Conservation (phyloP, 2,329 filamentous ascomycete genomes). For the Colletotrichum lini region DNA sequence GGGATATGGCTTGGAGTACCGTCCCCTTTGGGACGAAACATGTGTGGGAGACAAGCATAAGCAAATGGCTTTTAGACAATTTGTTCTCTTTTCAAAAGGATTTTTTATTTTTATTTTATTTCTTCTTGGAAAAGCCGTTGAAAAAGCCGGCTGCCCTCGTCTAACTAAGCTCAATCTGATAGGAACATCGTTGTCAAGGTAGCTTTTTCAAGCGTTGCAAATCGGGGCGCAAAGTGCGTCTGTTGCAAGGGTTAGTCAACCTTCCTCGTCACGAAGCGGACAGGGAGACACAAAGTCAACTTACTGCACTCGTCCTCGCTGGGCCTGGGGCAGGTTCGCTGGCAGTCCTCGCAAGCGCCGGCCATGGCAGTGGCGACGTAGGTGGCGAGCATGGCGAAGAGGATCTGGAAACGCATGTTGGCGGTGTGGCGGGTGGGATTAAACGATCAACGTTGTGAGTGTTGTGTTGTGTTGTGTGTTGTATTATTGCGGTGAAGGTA, state of each 20-base stretch:
- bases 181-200: neutral
- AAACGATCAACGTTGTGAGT: slow-evolving; percentile 7
- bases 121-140: too few relatives aligned
- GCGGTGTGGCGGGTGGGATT: neutral
- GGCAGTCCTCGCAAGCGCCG: slow-evolving; percentile 26
- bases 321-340: slow-evolving; percentile 18
- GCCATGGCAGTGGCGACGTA: slow-evolving; percentile 23
- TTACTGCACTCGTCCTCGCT: slow-evolving; percentile 30
- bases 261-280: accelerated
- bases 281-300: neutral
- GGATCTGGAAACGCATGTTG: slow-evolving; percentile 28
- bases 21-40: too few relatives aligned
- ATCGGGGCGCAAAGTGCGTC: slow-evolving; percentile 20
- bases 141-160: too few relatives aligned
- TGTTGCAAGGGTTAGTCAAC: neutral
- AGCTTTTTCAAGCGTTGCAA: slow-evolving; percentile 23
- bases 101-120: too few relatives aligned
- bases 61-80: too few relatives aligned
- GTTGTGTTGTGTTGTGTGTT: neutral
- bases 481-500: neutral
- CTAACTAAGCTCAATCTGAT: neutral
- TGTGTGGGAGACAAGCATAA: too few relatives aligned
- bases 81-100: too few relatives aligned
- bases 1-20: too few relatives aligned
- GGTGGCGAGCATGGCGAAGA: slow-evolving; percentile 22